phyloP scores from a whole-genome alignment of 179 eudicot species.

The Pouteria campechiana region DNA sequence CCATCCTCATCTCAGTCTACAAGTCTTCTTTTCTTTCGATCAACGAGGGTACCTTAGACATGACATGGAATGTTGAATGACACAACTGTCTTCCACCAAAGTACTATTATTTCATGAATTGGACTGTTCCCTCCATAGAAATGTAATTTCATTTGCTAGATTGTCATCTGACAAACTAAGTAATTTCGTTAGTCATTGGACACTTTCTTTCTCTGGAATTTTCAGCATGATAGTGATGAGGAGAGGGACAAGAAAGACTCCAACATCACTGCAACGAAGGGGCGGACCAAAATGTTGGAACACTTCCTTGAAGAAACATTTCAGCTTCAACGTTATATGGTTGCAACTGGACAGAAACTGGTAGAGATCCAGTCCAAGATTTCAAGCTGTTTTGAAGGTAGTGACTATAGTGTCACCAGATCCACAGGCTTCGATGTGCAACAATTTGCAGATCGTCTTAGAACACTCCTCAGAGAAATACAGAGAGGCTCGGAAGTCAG shows the following conservation, averaged over 20 bases:
- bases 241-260: constrained; percentile 21
- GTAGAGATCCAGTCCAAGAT: constrained; percentile 68
- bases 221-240: constrained; percentile 54
- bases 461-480: constrained; percentile 55
- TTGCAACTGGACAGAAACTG: constrained; percentile 88
- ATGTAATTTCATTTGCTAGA: too few species aligned
- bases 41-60: too few species aligned
- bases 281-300: constrained; percentile 51
- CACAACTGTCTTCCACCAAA: too few species aligned
- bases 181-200: too few species aligned
- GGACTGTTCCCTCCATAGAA: too few species aligned
- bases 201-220: not conserved
- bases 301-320: constrained; percentile 88
- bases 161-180: too few species aligned
- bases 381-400: constrained; percentile 39
- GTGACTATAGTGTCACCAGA: constrained; percentile 22
- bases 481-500: constrained; percentile 88
- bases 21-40: not conserved
- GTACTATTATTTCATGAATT: too few species aligned
- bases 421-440: constrained; percentile 55
- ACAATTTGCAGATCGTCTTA: constrained; percentile 58
- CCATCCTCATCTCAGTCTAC: not conserved
- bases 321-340: constrained; percentile 83
- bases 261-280: constrained; percentile 31
- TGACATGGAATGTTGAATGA: too few species aligned